A percentile compares a stretch with the other conserved stretches of the same genome.
These are phyloP conservation scores for Akanthomyces uredinophilus DNA, from an alignment of 2,329 filamentous ascomycete species.

Conservation along the genomic window DNA sequence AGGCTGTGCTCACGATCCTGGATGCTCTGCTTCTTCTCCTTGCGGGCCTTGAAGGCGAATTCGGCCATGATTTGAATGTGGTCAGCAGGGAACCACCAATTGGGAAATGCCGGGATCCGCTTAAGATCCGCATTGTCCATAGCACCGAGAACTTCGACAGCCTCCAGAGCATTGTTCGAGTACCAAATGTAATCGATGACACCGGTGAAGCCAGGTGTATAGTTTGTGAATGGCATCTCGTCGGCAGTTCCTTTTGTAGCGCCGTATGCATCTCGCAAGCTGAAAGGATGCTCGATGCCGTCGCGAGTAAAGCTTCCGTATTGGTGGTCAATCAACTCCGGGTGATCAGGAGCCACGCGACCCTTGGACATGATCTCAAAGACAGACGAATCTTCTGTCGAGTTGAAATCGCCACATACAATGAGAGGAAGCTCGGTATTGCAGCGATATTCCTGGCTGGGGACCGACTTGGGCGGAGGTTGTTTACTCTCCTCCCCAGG, in stretches of 20 bases:
- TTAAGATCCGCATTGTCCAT: conserved; percentile 82
- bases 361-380: conserved; percentile 86
- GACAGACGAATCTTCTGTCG: conserved; percentile 77
- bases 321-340: conserved; percentile 71
- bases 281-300: conserved; percentile 93
- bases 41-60: conserved; percentile 82
- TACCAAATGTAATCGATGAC: conserved; percentile 99
- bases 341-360: conserved; percentile 69
- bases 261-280: conserved; percentile 82
- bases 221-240: conserved; percentile 91
- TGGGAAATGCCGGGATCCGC: conserved; percentile 84
- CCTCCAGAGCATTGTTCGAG: conserved; percentile 81
- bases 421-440: conserved; percentile 86
- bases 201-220: conserved; percentile 86
- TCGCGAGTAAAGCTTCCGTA: conserved; percentile 92
- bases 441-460: conserved; percentile 80
- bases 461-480: conserved; percentile 58
- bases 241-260: conserved; percentile 76
- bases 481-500: conserved; percentile 38
- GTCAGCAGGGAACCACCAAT: conserved; percentile 91
- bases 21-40: conserved; percentile 64
- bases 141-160: conserved; percentile 77
- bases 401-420: conserved; percentile 96
- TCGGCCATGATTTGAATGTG: conserved; percentile 87
- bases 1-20: conserved; percentile 52